Evolutionary conservation across 768 basidiomycete species (phyloP), one percentile per base, ranked within the genome.

Genomic region (Kwoniella shandongensis): DNA sequence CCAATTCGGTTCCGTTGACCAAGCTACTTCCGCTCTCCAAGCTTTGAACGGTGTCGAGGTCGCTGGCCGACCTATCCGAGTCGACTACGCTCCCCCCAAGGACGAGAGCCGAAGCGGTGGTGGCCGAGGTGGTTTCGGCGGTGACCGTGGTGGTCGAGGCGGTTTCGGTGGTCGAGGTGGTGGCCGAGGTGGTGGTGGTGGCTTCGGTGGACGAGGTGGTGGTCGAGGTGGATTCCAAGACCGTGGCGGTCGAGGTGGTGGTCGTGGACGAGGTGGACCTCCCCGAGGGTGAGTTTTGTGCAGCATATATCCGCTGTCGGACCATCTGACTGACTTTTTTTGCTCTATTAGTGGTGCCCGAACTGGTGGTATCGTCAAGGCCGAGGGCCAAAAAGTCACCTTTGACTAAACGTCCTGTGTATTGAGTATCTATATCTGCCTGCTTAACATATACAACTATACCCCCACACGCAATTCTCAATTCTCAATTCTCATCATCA

Each of bases 1-100:
- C 72, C 91, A 97, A 77, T 96, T 93, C 77, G 84, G 86, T 64
- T 86, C 87, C 66, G 70, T 90, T 36, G 88, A 86, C 25, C 79
- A 82, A 51, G 89, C 96, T 11, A 86, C 86, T 79, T 86, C 85
- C 73, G 94, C 94, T 2, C 83, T 85, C 59, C 84, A 82, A 66
- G 84, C 82, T 3, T 80, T 83, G 25, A 81, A 82, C 38, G 88
- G 89, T 29, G 77, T 80, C 55, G 89, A 92, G 57, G 81, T 96
- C 47, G 88, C 86, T 29, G 94, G 94, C 4, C 84, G 96, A 49
- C 66, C 78, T 26, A 80, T 94, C 60, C 83, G 94, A 51, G 77
- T 97, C 42, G 93, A 98, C 78, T 78, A 59, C 51, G 70, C 70
- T 49, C 56, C 56, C 32, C 56, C 56, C 22, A 58, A 58, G 56